phyloP scores from a whole-genome alignment of 768 basidiomycete genomes.

The Hydnum rufescens region DNA sequence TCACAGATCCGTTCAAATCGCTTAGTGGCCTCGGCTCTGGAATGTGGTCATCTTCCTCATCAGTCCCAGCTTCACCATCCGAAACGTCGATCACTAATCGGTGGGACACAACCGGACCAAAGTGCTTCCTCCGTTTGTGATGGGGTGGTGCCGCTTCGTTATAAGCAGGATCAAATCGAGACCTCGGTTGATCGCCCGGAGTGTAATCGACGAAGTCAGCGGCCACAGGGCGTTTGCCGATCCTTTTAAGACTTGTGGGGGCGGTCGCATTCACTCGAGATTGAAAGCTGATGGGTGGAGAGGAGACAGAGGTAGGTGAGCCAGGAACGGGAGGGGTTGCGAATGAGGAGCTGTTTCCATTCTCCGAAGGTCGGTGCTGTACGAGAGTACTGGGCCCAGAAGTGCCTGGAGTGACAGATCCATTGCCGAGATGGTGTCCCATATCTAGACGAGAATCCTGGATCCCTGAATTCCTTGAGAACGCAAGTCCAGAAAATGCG shows the following conservation, averaged over 20 bases:
- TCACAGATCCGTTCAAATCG: not conserved
- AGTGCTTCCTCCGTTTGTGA: not conserved
- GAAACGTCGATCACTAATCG: slow-evolving; percentile 1
- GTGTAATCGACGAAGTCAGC: slow-evolving; percentile 3
- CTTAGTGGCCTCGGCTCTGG: not conserved
- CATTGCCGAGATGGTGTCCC: no score
- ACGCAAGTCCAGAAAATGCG: not conserved
- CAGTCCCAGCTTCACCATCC: not conserved
- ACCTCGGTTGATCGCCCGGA: not conserved
- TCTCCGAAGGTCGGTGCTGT: no score
- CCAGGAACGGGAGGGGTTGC: no score
- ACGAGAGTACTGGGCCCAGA: no score
- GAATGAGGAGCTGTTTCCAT: no score
- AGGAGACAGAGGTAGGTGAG: no score
- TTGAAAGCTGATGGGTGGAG: no score
- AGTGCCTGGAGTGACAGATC: no score
- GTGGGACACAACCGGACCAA: not conserved
- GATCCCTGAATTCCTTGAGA: not conserved
- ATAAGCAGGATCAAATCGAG: not conserved
- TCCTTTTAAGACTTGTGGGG: no score
- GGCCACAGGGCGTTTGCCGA: slow-evolving; percentile 2
- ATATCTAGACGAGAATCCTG: no score
- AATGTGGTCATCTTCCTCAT: not conserved
- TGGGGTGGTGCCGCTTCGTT: not conserved
- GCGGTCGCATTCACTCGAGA: no score